Evolutionary conservation across 192 early-diverging fungal genomes (phyloP).

Genomic region (Paraglomus brasilianum): DNA sequence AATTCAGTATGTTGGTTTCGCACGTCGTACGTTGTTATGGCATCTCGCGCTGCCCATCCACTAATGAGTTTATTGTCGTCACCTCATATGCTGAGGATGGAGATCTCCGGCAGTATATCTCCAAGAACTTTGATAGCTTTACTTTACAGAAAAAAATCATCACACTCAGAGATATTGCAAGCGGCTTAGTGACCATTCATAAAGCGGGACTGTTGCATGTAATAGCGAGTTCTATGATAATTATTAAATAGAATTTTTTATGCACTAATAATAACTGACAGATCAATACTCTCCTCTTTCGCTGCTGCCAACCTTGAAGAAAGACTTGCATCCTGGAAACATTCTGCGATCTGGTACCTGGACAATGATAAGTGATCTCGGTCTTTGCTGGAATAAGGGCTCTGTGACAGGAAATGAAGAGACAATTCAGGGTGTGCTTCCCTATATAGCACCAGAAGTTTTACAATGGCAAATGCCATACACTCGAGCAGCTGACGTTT

Average conservation of each 20-base stretch:
- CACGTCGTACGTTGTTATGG: slow-evolving; percentile 3
- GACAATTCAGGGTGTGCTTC: background rate
- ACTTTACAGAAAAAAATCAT: background rate
- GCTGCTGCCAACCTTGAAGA: background rate
- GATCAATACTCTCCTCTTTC: too few species aligned
- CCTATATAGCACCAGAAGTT: slow-evolving; percentile 8
- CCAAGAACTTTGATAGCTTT: slow-evolving; percentile 2
- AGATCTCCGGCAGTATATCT: background rate
- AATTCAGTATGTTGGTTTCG: background rate
- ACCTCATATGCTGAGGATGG: slow-evolving; percentile 5
- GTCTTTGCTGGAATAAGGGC: background rate
- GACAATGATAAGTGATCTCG: slow-evolving; percentile 7
- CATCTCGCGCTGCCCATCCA: background rate
- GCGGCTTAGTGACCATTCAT: slow-evolving; percentile 1
- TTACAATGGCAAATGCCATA: background rate
- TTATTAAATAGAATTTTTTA: too few species aligned
- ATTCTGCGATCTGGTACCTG: slow-evolving; percentile 1
- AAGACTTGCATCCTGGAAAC: slow-evolving; percentile 7
- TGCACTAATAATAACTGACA: too few species aligned
- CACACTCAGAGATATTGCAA: slow-evolving; percentile 6
- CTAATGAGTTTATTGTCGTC: background rate
- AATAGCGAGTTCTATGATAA: background rate
- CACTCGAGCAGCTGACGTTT: slow-evolving; percentile 5
- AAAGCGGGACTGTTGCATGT: slow-evolving; percentile 6
- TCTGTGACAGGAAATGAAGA: background rate